phyloP scores from a whole-genome alignment of 1,284 basidiomycete species.

The Fomitopsis betulina region DNA sequence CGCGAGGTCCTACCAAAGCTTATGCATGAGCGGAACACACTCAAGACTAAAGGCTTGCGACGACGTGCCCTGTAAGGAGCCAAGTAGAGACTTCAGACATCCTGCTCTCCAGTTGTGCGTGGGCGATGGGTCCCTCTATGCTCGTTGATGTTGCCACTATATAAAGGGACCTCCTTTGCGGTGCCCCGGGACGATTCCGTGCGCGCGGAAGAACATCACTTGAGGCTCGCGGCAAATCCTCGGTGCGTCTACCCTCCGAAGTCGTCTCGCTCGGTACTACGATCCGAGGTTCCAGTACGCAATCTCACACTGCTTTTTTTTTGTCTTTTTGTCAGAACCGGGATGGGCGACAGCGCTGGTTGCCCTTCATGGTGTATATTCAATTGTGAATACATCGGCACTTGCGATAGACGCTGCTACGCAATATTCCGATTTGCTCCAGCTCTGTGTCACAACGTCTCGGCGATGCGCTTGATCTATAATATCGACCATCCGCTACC shows the following conservation, averaged over 20 bases:
- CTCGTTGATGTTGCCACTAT: background rate
- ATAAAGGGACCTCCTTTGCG: background rate
- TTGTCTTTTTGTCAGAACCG: no score
- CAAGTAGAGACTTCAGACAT: background rate
- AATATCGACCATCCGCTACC: background rate
- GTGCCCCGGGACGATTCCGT: background rate
- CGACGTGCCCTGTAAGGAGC: background rate
- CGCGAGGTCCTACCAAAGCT: constrained; percentile 30
- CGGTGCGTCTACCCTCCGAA: background rate
- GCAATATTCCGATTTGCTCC: no score
- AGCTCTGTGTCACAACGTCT: no score
- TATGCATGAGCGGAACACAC: background rate
- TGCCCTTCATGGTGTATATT: no score
- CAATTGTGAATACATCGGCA: no score
- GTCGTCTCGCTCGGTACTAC: background rate
- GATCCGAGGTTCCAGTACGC: background rate
- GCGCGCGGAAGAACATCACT: background rate
- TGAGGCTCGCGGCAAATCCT: background rate
- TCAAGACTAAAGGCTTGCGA: background rate
- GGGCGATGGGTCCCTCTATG: background rate
- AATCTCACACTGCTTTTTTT: background rate
- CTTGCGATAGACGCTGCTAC: no score
- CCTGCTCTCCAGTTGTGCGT: background rate
- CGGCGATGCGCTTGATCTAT: background rate
- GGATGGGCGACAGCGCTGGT: no score